These are phyloP conservation scores for Tolypocladium tropicale DNA, from an alignment of 2,329 filamentous ascomycete genomes.

Conservation along the genomic window DNA sequence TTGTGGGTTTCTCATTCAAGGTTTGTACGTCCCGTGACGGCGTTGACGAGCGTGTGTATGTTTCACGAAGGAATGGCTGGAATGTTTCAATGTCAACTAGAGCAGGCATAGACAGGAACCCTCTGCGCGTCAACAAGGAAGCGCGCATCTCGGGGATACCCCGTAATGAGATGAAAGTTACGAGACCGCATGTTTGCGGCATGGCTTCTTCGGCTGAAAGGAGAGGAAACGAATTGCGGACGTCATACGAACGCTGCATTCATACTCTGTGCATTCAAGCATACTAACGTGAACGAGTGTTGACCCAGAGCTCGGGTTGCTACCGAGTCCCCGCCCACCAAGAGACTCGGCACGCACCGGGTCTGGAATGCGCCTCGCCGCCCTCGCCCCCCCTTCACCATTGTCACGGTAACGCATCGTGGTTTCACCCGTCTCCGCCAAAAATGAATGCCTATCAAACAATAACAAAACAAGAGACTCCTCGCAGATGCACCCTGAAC, in stretches of 20 bases:
- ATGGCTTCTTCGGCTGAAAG: too few relatives aligned
- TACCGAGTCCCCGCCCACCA: not conserved
- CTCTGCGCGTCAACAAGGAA: not conserved
- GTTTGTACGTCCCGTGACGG: not conserved
- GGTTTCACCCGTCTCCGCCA: too few relatives aligned
- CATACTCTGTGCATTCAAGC: too few relatives aligned
- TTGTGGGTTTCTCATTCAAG: not conserved
- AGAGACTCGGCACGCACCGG: not conserved
- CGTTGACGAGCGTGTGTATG: not conserved
- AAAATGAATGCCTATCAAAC: not conserved
- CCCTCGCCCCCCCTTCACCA: not conserved
- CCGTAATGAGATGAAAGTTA: too few relatives aligned
- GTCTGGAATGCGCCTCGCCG: not conserved
- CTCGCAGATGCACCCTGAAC: not conserved
- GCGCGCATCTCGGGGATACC: too few relatives aligned
- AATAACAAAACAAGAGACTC: not conserved
- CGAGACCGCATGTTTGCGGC: too few relatives aligned
- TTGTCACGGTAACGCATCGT: not conserved
- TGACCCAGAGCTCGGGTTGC: not conserved
- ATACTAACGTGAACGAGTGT: not conserved
- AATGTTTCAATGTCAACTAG: not conserved
- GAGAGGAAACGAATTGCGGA: not conserved
- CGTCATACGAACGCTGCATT: too few relatives aligned
- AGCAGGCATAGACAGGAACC: not conserved
- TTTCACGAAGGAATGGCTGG: conserved; percentile 1